These are phyloP conservation scores for Galeopsis tetrahit DNA, from an alignment of 257 asterid species.

Conservation along the genomic window DNA sequence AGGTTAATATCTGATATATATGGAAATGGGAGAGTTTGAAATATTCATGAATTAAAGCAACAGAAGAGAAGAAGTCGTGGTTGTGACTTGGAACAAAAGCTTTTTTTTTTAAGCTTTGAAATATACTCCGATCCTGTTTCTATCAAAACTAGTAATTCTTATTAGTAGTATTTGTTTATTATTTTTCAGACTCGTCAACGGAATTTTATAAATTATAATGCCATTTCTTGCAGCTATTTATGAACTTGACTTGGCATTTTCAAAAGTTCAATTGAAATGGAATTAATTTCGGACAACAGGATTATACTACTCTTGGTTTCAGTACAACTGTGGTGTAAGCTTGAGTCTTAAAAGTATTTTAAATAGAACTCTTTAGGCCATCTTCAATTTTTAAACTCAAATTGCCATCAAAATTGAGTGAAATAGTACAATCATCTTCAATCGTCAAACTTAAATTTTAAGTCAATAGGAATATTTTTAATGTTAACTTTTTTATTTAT, in stretches of 20 bases:
- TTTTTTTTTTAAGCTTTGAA: slow-evolving; percentile 33
- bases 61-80: slow-evolving; percentile 33
- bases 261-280: slow-evolving; percentile 19
- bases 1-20: too few species aligned
- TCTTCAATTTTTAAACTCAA: too few species aligned
- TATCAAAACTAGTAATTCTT: background rate
- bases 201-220: slow-evolving; percentile 5
- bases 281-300: slow-evolving; percentile 28
- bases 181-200: slow-evolving; percentile 2
- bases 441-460: too few species aligned
- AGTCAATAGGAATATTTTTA: too few species aligned
- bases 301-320: too few species aligned
- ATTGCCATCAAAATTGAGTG: too few species aligned
- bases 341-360: too few species aligned
- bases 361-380: too few species aligned
- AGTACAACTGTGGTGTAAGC: too few species aligned
- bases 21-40: slow-evolving; percentile 32
- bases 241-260: slow-evolving; percentile 38
- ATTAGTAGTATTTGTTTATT: background rate
- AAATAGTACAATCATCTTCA: too few species aligned
- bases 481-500: too few species aligned
- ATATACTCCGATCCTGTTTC: background rate
- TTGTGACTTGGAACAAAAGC: slow-evolving; percentile 35
- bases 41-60: background rate
- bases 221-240: slow-evolving; percentile 15